Percentiles rank a stretch among this genome's conserved stretches.
Evolutionary conservation across 1,284 basidiomycete genomes (phyloP).

Genomic region (Pisolithus thermaeus): DNA sequence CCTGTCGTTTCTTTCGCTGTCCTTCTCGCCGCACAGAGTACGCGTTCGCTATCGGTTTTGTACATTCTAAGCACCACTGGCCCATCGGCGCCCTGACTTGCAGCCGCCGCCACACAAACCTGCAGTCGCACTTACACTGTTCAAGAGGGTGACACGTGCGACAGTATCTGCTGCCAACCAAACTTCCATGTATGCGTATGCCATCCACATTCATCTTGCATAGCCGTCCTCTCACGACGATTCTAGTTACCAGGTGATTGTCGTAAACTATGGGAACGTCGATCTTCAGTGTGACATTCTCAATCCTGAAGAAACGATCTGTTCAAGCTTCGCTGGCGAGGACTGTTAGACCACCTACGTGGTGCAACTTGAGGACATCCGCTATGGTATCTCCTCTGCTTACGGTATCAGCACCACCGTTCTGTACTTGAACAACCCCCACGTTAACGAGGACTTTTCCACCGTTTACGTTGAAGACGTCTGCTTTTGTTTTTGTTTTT

Average conservation of each 20-base stretch:
- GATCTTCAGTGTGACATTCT: constrained; percentile 56
- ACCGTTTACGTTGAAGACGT: constrained; percentile 70
- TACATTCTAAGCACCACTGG: constrained; percentile 5
- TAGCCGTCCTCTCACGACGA: neutral
- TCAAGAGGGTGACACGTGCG: constrained; percentile 56
- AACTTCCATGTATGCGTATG: constrained; percentile 65
- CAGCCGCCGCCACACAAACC: constrained; percentile 39
- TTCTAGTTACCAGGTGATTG: constrained; percentile 65
- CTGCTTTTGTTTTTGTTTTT: neutral
- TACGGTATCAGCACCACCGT: constrained; percentile 45
- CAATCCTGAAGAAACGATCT: constrained; percentile 38
- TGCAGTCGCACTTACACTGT: constrained; percentile 62
- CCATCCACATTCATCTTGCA: constrained; percentile 11
- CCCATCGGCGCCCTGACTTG: constrained; percentile 2
- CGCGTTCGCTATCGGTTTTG: constrained; percentile 14
- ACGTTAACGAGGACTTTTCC: constrained; percentile 47
- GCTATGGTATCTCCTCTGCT: constrained; percentile 37
- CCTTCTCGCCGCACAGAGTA: constrained; percentile 40
- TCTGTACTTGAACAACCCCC: constrained; percentile 61
- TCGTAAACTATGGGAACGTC: constrained; percentile 47
- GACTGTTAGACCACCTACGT: constrained; percentile 47
- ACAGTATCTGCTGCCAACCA: constrained; percentile 58
- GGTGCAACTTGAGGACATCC: constrained; percentile 46
- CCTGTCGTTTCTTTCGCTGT: constrained; percentile 37
- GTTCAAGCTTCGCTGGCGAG: constrained; percentile 42